phyloP scores from a whole-genome alignment of 129 eudicot species.

The Mikania micrantha region DNA sequence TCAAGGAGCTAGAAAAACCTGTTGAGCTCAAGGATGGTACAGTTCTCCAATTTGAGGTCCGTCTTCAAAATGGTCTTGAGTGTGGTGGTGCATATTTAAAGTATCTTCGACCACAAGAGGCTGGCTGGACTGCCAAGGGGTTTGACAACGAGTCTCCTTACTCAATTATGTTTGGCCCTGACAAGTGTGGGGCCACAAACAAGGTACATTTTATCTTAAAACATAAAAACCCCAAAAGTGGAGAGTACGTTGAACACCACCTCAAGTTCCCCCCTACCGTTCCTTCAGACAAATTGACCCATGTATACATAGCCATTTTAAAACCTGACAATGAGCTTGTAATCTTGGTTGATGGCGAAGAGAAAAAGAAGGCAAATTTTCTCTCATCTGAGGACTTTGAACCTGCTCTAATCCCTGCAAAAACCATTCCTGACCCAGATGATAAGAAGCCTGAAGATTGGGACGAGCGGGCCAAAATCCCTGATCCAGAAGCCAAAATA shows the following conservation, averaged over 20 bases:
- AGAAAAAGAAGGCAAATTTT: slow-evolving; percentile 90
- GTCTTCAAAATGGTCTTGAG: slow-evolving; percentile 87
- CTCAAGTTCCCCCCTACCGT: slow-evolving; percentile 89
- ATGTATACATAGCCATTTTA: slow-evolving; percentile 89
- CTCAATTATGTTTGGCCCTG: slow-evolving; percentile 92
- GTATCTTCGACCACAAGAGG: slow-evolving; percentile 89
- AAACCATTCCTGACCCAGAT: slow-evolving; percentile 94
- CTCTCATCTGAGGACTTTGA: slow-evolving; percentile 72
- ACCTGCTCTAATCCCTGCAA: slow-evolving; percentile 70
- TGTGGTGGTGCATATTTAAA: slow-evolving; percentile 95
- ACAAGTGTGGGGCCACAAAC: slow-evolving; percentile 92
- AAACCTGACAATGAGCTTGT: slow-evolving; percentile 61
- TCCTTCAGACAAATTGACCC: slow-evolving; percentile 81
- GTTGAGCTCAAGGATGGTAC: slow-evolving; percentile 68
- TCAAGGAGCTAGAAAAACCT: slow-evolving; percentile 71
- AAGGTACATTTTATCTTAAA: slow-evolving; percentile 93
- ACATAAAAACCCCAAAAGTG: slow-evolving; percentile 90
- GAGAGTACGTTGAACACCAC: slow-evolving; percentile 82
- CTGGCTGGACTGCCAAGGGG: slow-evolving; percentile 82
- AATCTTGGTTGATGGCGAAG: slow-evolving; percentile 82
- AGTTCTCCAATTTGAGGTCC: slow-evolving; percentile 87
- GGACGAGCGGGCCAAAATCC: slow-evolving; percentile 88
- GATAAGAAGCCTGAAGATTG: slow-evolving; percentile 94
- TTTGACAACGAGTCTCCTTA: slow-evolving; percentile 93
- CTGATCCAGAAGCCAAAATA: slow-evolving; percentile 77